These are phyloP conservation scores for Basidiobolus heterosporus DNA, from an alignment of 371 early-diverging fungal species.

Conservation along the genomic window DNA sequence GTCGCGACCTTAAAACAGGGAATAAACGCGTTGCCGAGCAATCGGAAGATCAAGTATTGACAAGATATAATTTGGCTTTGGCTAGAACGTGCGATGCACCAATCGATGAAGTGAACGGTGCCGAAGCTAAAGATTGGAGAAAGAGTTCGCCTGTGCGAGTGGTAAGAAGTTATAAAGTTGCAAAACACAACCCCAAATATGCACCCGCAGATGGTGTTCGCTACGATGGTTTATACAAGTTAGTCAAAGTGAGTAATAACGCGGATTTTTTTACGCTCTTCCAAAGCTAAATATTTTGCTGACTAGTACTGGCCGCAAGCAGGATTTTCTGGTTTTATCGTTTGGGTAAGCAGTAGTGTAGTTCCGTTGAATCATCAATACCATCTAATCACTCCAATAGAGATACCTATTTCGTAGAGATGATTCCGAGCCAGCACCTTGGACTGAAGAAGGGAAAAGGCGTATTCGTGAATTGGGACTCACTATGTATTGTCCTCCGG, in stretches of 20 bases:
- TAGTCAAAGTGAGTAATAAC: slow-evolving; percentile 14
- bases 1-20: slow-evolving; percentile 16
- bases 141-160: slow-evolving; percentile 36
- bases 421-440: slow-evolving; percentile 40
- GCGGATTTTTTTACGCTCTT: background rate
- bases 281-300: background rate
- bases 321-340: slow-evolving; percentile 14
- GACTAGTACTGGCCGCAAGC: slow-evolving; percentile 31
- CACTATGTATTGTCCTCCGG: slow-evolving; percentile 13
- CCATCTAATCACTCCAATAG: slow-evolving; percentile 4
- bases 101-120: slow-evolving; percentile 18
- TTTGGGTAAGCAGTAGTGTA: slow-evolving; percentile 9
- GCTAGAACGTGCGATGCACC: slow-evolving; percentile 33
- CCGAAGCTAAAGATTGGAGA: slow-evolving; percentile 29
- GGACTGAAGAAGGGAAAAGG: slow-evolving; percentile 27
- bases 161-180: slow-evolving; percentile 22
- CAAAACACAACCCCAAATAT: slow-evolving; percentile 19
- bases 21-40: slow-evolving; percentile 24
- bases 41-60: slow-evolving; percentile 23
- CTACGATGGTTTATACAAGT: slow-evolving; percentile 48
- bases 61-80: slow-evolving; percentile 25
- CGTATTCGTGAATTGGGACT: slow-evolving; percentile 19
- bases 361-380: background rate
- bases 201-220: slow-evolving; percentile 31
- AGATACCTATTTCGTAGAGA: slow-evolving; percentile 39